These are phyloP conservation scores for Saccharomyces uvarum DNA, from an alignment of 1,139 yeast genomes.

Conservation along the genomic window DNA sequence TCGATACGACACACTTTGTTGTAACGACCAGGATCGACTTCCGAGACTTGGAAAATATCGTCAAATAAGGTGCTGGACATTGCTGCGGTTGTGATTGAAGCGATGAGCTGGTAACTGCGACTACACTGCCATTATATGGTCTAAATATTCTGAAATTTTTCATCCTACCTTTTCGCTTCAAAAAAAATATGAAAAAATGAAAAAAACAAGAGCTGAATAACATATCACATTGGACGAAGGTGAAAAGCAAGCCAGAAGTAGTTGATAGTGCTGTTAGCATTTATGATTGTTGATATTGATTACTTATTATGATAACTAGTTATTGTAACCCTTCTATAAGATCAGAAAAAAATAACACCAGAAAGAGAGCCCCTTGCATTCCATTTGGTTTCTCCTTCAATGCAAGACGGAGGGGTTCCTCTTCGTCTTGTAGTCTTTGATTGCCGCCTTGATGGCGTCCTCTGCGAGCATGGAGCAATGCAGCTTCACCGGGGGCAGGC, in stretches of 20 bases:
- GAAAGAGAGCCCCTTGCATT: background rate
- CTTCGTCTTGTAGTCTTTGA: constrained; percentile 86
- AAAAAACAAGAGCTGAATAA: background rate
- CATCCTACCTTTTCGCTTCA: background rate
- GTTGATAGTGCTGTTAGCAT: background rate
- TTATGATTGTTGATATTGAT: background rate
- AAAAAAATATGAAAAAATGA: background rate
- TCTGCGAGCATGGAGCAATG: constrained; percentile 99
- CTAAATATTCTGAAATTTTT: background rate
- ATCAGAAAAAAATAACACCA: background rate
- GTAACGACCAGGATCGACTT: constrained; percentile 83
- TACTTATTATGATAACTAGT: background rate
- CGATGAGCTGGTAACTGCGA: background rate
- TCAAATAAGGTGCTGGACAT: constrained; percentile 87
- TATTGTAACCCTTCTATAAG: background rate
- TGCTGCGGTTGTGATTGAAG: constrained; percentile 2
- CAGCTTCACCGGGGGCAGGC: constrained; percentile 92
- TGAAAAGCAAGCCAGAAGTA: background rate
- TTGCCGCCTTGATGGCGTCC: constrained; percentile 95
- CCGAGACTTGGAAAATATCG: constrained; percentile 81
- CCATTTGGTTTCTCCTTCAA: background rate
- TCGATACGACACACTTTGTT: constrained; percentile 87
- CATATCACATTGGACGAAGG: background rate
- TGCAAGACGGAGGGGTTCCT: constrained; percentile 11
- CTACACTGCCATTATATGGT: background rate